Conservation (phyloP, 306 rosid genomes). For the Dryas drummondii region DNA sequence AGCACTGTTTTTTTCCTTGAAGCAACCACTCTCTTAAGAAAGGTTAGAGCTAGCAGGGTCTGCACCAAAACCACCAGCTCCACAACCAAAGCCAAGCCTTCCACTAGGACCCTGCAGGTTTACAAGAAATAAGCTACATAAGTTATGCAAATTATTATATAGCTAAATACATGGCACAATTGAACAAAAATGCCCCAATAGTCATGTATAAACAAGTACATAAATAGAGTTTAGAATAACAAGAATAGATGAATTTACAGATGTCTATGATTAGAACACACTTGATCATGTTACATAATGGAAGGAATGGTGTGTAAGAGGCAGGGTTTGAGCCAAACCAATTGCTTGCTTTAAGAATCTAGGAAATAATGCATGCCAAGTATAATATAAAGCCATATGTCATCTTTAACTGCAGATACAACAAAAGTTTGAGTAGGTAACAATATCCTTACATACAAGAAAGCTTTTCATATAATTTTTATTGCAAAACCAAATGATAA, state of each 20-base stretch:
- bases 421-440: no score
- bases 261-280: background rate
- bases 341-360: no score
- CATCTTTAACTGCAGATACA: no score
- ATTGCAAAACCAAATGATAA: background rate
- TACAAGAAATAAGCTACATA: background rate
- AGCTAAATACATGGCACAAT: no score
- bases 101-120: conserved; percentile 44
- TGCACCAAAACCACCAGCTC: conserved; percentile 47
- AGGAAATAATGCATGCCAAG: no score
- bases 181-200: background rate
- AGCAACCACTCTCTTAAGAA: conserved; percentile 19
- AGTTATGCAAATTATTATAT: background rate
- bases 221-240: background rate
- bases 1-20: no score
- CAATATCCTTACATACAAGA: background rate
- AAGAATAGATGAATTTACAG: background rate
- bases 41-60: conserved; percentile 53
- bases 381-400: no score
- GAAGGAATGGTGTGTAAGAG: background rate
- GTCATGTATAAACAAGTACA: conserved; percentile 1
- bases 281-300: background rate
- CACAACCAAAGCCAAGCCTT: conserved; percentile 54
- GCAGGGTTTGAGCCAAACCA: background rate
- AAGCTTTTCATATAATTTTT: background rate